Conservation (phyloP, 2,329 filamentous ascomycete species). For the Fusarium brachygibbosum region DNA sequence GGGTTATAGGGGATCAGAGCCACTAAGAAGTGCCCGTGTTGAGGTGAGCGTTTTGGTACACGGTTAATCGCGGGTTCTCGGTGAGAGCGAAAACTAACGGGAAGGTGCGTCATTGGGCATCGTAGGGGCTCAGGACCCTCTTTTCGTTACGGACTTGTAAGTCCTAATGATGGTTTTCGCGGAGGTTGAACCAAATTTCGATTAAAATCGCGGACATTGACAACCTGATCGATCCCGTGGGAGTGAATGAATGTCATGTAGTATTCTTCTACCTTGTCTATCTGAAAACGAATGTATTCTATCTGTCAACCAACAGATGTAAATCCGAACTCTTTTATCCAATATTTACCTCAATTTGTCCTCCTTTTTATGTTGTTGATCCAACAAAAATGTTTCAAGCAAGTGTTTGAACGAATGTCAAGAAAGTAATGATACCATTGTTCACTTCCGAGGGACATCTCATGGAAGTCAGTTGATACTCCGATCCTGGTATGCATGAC, state of each 20-base stretch:
- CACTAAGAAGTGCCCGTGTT: conserved; percentile 31
- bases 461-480: conserved; percentile 19
- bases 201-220: conserved; percentile 39
- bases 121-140: conserved; percentile 20
- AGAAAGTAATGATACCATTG: background rate
- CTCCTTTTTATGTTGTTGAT: background rate
- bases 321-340: background rate
- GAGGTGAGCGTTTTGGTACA: conserved; percentile 32
- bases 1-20: background rate
- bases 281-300: background rate
- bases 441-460: conserved; percentile 24
- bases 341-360: background rate
- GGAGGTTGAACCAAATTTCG: conserved; percentile 20
- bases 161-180: conserved; percentile 29
- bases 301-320: background rate
- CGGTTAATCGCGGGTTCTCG: conserved; percentile 50
- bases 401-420: background rate
- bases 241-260: conserved; percentile 7
- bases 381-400: background rate
- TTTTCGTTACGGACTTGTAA: conserved; percentile 35
- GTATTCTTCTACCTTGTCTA: no score
- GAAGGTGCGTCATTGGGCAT: conserved; percentile 43
- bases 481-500: conserved; percentile 16
- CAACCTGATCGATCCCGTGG: conserved; percentile 22
- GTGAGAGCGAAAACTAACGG: conserved; percentile 39